Evolutionary conservation across 148 eudicot species (phyloP).

Genomic region (Heliosperma pusillum): DNA sequence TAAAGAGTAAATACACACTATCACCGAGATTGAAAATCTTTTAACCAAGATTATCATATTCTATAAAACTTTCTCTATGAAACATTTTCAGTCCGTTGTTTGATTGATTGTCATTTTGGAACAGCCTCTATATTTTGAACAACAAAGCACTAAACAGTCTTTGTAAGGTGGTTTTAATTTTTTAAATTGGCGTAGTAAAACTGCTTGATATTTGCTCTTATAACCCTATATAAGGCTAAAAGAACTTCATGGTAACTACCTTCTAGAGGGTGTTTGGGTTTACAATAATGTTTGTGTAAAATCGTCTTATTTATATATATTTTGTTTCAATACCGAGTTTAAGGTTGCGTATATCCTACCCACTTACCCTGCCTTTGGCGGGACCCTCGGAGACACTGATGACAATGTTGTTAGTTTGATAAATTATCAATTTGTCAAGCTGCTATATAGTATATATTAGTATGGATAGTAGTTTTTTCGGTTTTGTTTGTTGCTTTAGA

Average conservation of each 20-base stretch:
- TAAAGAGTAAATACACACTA: conserved; percentile 14
- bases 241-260: no score
- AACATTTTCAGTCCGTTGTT: not conserved
- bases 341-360: no score
- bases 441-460: not conserved
- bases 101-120: not conserved
- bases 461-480: not conserved
- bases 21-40: not conserved
- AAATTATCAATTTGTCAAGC: not conserved
- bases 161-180: not conserved
- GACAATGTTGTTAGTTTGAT: not conserved
- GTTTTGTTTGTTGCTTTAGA: not conserved
- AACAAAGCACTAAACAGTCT: not conserved
- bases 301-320: not conserved
- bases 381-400: no score
- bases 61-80: not conserved
- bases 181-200: no score
- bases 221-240: no score
- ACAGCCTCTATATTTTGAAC: not conserved
- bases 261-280: not conserved
- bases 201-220: not conserved
- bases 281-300: not conserved
- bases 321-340: not conserved
- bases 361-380: no score
- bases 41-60: not conserved